Evolutionary conservation across 768 basidiomycete genomes (phyloP).

Genomic region (Amanita brunnescens): DNA sequence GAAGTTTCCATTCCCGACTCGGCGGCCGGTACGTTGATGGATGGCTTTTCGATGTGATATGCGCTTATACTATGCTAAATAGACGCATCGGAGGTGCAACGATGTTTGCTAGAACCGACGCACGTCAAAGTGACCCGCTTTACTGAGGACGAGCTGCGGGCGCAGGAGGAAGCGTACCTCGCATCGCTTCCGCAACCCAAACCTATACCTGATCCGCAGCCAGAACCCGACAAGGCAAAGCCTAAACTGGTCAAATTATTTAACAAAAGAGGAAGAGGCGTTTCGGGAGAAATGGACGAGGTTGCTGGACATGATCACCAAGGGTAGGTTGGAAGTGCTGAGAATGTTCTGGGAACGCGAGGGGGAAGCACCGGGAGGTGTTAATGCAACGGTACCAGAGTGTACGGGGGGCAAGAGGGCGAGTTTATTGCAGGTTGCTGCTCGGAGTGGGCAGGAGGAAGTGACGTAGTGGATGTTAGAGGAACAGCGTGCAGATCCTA

Average conservation of each 20-base stretch:
- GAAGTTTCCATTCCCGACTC: constrained; percentile 93
- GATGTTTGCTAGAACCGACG: constrained; percentile 82
- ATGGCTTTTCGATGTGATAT: no score
- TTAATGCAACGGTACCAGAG: constrained; percentile 58
- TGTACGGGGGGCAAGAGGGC: constrained; percentile 53
- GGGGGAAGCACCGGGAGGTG: constrained; percentile 42
- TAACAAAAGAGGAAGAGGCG: constrained; percentile 74
- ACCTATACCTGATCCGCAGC: constrained; percentile 32
- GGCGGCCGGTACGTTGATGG: no score
- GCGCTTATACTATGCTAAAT: no score
- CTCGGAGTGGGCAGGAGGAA: constrained; percentile 65
- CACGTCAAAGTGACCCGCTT: constrained; percentile 79
- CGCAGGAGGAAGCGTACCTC: constrained; percentile 84
- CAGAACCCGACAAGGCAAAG: constrained; percentile 39
- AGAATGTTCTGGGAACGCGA: constrained; percentile 79
- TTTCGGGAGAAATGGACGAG: constrained; percentile 75
- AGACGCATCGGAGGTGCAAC: constrained; percentile 86
- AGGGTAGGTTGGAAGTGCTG: constrained; percentile 76
- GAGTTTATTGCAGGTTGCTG: constrained; percentile 76
- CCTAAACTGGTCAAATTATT: constrained; percentile 36
- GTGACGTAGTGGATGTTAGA: constrained; percentile 74
- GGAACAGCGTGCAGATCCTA: constrained; percentile 73
- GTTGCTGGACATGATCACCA: constrained; percentile 84
- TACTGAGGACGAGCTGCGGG: constrained; percentile 75
- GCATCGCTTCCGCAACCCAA: constrained; percentile 84